These are phyloP conservation scores for Neofusicoccum sp. DNA, from an alignment of 2,329 filamentous ascomycete species.

Conservation along the genomic window DNA sequence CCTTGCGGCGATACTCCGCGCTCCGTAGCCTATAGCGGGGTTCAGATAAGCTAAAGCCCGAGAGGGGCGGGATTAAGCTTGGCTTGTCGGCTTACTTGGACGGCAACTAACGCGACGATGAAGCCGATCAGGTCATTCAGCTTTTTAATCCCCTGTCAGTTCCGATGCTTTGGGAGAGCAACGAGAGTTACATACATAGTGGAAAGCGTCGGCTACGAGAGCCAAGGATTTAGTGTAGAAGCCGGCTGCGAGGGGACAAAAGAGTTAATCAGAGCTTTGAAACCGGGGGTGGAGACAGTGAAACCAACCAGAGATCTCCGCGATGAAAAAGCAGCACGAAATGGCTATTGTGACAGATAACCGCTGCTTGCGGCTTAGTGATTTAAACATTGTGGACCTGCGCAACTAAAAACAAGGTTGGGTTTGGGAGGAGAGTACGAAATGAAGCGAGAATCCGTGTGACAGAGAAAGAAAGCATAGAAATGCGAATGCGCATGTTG, in stretches of 20 bases:
- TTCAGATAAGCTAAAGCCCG: constrained; percentile 4
- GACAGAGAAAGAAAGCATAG: background rate
- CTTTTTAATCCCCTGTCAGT: constrained; percentile 40
- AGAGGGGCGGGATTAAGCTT: background rate
- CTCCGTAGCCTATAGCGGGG: constrained; percentile 45
- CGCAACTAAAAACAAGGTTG: background rate
- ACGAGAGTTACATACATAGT: constrained; percentile 61
- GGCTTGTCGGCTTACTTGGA: constrained; percentile 53
- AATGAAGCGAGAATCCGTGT: background rate
- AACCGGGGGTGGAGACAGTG: background rate
- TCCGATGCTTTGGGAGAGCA: no score
- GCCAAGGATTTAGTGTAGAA: constrained; percentile 73
- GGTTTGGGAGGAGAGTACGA: background rate
- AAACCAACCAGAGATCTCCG: constrained; percentile 48
- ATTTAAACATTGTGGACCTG: background rate
- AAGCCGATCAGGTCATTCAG: constrained; percentile 73
- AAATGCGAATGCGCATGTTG: background rate
- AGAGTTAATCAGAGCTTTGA: constrained; percentile 18
- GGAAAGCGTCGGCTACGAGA: constrained; percentile 76
- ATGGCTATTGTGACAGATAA: constrained; percentile 47
- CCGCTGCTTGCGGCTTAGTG: constrained; percentile 32
- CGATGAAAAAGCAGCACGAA: constrained; percentile 50
- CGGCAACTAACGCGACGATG: constrained; percentile 65
- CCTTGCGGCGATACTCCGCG: constrained; percentile 58
- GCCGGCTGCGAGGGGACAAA: constrained; percentile 52